phyloP scores from a whole-genome alignment of 1,139 yeast species.

The Insectozyma bohioensis region DNA sequence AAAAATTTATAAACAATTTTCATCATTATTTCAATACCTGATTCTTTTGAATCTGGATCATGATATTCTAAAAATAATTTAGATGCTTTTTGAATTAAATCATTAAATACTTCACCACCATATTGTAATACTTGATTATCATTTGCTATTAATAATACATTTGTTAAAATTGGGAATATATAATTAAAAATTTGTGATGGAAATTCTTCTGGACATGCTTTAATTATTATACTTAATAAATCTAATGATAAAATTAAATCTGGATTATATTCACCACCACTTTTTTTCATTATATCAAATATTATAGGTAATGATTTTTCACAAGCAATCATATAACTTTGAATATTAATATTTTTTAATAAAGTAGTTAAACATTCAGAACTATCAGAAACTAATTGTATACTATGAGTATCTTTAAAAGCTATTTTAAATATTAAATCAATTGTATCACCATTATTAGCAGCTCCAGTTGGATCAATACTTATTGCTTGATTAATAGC shows the following conservation, averaged over 20 bases:
- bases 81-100: constrained; percentile 55
- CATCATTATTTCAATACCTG: constrained; percentile 58
- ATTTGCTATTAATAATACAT: constrained; percentile 51
- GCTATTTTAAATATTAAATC: constrained; percentile 64
- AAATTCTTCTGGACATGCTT: constrained; percentile 39
- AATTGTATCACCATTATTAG: constrained; percentile 32
- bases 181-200: constrained; percentile 50
- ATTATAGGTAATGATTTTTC: constrained; percentile 55
- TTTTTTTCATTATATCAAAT: constrained; percentile 30
- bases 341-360: constrained; percentile 45
- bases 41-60: constrained; percentile 35
- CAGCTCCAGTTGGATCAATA: constrained; percentile 37
- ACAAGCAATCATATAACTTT: constrained; percentile 49
- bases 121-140: constrained; percentile 82
- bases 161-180: constrained; percentile 52
- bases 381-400: constrained; percentile 67
- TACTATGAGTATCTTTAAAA: constrained; percentile 71
- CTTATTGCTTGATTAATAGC: constrained; percentile 57
- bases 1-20: constrained; percentile 67
- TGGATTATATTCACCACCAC: constrained; percentile 47
- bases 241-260: constrained; percentile 68
- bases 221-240: constrained; percentile 57
- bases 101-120: constrained; percentile 73
- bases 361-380: constrained; percentile 58
- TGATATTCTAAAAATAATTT: constrained; percentile 41